Base-by-base conservation (phyloP, 179 eudicot species). In the Silene noctiflora region DNA sequence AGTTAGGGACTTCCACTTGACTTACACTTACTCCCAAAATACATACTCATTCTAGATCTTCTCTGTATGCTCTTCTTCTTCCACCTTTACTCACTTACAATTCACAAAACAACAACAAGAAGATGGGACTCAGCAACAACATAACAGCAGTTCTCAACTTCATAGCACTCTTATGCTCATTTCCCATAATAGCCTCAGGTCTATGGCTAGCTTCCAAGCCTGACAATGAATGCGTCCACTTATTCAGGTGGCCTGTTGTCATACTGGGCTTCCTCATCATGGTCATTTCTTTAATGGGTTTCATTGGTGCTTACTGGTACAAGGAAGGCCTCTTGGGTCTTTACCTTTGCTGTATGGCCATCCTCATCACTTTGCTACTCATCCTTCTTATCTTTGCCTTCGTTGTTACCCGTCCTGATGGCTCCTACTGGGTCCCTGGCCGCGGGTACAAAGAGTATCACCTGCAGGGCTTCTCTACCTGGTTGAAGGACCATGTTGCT, bases 131-230 rank as follows among this genome's bases (percentile, higher is more conserved):
- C 29, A 89, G 95, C 90, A 95, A 93, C 87, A 92, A 90, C 92
- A 74, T 93, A 79, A 95, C 93, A 66, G 96, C 99, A 63, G 73
- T 86, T 25, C 82, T 95, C 0, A 95, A 95, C 88, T 88, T 93
- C 86, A 79, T 93, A 62, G 89, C 97, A 11, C 39, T 95, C 2
- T 81, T 95, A 70, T 91, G 93, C 68, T 95, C 99, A 42, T 81
- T 91, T 77, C 99, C 97, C 69, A 88, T 95, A 1, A 91, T 93
- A 69, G 79, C 93, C n/a, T 84, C 99, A 13, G 99, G 95, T 44
- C 83, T 93, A 42, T 95, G 97, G 97, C 88, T 95, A 0, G 95
- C 99, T 16, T 87, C 96, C 3, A 89, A 93, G 77, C 89, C 93
- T 69, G 97, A 91, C 89, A 93, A 90, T 84, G 91, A 82, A 75